A percentile compares a stretch with the other conserved stretches of the same genome.
phyloP scores from a whole-genome alignment of 2,329 filamentous ascomycete genomes.

The Phialophora chinensis region DNA sequence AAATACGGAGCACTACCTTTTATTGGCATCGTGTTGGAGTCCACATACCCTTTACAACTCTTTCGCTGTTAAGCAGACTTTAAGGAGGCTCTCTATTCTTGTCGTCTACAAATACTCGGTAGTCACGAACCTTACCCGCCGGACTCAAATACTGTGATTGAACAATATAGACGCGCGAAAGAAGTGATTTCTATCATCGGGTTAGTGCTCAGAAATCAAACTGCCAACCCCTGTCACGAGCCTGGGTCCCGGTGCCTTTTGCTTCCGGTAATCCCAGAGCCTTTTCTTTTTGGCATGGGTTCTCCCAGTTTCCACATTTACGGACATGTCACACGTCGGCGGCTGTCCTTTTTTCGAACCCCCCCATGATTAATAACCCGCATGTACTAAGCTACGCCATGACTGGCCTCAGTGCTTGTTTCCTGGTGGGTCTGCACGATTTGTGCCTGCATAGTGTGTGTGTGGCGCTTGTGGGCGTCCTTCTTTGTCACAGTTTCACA shows the following conservation, averaged over 20 bases:
- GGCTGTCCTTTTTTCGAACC: neutral
- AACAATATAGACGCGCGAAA: neutral
- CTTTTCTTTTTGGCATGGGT: neutral
- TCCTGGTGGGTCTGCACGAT: neutral
- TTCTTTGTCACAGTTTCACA: neutral
- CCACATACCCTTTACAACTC: neutral
- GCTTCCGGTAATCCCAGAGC: neutral
- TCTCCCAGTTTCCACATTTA: neutral
- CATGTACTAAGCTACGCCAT: neutral
- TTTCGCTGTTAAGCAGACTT: neutral
- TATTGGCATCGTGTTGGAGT: neutral
- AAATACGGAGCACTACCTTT: neutral
- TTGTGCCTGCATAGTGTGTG: neutral
- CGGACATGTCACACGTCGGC: neutral
- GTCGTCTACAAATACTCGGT: too few species aligned
- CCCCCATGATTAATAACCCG: neutral
- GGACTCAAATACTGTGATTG: neutral
- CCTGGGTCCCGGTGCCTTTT: neutral
- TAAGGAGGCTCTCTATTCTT: neutral
- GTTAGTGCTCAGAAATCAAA: neutral
- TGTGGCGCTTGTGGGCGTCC: neutral
- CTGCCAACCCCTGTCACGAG: neutral
- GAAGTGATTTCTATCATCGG: neutral
- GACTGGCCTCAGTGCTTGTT: neutral
- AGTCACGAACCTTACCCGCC: too few species aligned